Percentiles rank a stretch among this genome's conserved stretches.
Conservation (phyloP, 371 early-diverging fungal species). For the Mortierella sp. region DNA sequence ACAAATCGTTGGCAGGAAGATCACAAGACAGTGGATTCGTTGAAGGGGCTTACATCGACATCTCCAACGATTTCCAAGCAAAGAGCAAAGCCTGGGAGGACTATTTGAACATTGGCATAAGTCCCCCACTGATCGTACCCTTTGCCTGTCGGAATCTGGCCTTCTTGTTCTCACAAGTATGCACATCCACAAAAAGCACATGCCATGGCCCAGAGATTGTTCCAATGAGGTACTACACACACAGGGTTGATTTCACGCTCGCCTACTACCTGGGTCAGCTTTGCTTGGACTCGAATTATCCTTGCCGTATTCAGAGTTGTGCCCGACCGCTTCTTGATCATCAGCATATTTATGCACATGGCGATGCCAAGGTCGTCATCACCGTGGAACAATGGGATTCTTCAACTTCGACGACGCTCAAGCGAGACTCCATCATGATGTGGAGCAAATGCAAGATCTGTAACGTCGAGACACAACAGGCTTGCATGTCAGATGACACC, state of each 20-base stretch:
- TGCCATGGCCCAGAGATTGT: slow-evolving; percentile 82
- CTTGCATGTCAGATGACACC: slow-evolving; percentile 86
- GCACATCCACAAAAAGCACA: slow-evolving; percentile 69
- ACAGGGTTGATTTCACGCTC: slow-evolving; percentile 82
- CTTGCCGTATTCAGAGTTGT: slow-evolving; percentile 80
- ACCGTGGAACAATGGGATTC: slow-evolving; percentile 72
- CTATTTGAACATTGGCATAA: slow-evolving; percentile 62
- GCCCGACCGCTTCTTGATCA: slow-evolving; percentile 78
- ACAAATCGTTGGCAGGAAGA: slow-evolving; percentile 47
- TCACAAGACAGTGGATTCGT: slow-evolving; percentile 56
- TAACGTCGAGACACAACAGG: slow-evolving; percentile 73
- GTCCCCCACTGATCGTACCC: slow-evolving; percentile 66
- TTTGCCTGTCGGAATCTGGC: slow-evolving; percentile 75
- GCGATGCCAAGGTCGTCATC: slow-evolving; percentile 79
- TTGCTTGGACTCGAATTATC: slow-evolving; percentile 70
- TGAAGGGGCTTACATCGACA: slow-evolving; percentile 62
- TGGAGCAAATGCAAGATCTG: slow-evolving; percentile 88
- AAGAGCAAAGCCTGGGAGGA: slow-evolving; percentile 64
- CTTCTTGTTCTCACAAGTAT: slow-evolving; percentile 79
- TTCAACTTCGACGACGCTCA: slow-evolving; percentile 57
- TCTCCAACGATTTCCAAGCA: slow-evolving; percentile 60
- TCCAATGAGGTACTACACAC: slow-evolving; percentile 81
- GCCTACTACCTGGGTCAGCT: slow-evolving; percentile 89
- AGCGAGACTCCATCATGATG: slow-evolving; percentile 84
- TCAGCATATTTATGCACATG: slow-evolving; percentile 86